Conservation (phyloP, 2,329 filamentous ascomycete species). For the Cordyceps militaris region DNA sequence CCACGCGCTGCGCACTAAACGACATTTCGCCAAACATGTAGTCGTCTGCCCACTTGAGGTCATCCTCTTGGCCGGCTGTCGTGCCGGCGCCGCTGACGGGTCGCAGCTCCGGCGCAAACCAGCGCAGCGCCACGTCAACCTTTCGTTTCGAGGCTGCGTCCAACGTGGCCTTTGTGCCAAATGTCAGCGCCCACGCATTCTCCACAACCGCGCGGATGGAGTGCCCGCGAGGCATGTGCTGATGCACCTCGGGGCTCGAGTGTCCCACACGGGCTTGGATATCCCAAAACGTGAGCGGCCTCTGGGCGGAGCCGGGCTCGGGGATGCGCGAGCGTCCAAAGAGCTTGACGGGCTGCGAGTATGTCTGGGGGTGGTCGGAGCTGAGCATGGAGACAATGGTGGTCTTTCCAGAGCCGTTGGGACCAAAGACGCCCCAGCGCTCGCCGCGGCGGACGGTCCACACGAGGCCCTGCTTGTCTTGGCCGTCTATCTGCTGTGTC, state of each 20-base stretch:
- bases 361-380: constrained; percentile 92
- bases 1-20: constrained; percentile 76
- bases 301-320: constrained; percentile 54
- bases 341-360: constrained; percentile 77
- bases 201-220: constrained; percentile 69
- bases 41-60: constrained; percentile 57
- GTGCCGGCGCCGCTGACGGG: constrained; percentile 30
- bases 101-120: constrained; percentile 75
- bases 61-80: constrained; percentile 14
- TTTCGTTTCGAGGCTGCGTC: constrained; percentile 46
- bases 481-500: constrained; percentile 47
- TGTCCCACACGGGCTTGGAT: constrained; percentile 86
- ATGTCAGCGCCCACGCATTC: constrained; percentile 87
- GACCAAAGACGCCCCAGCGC: constrained; percentile 86
- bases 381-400: constrained; percentile 88
- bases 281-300: constrained; percentile 84
- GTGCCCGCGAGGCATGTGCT: constrained; percentile 77
- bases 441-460: constrained; percentile 81
- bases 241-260: constrained; percentile 88
- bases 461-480: constrained; percentile 55
- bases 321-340: constrained; percentile 80
- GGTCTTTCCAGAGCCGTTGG: constrained; percentile 93
- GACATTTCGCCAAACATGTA: constrained; percentile 65
- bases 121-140: constrained; percentile 63
- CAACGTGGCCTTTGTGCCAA: constrained; percentile 62